Evolutionary conservation across 2,329 filamentous ascomycete species (phyloP).

Genomic region (Colletotrichum chlorophyti): DNA sequence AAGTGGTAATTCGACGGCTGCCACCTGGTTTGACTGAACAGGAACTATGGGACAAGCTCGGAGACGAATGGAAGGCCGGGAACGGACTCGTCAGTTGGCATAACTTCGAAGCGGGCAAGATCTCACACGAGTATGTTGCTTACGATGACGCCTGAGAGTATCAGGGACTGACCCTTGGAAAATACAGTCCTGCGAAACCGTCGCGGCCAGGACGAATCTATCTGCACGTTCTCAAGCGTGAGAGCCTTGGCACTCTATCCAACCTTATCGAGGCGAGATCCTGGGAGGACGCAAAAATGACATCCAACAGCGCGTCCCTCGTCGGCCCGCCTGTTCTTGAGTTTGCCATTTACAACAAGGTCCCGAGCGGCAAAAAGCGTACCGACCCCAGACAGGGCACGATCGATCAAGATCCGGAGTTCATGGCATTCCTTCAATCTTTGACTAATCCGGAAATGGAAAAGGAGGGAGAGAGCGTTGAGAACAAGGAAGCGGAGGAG

Average conservation of each 20-base stretch:
- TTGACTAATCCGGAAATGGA: conserved; percentile 72
- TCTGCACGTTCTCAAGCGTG: conserved; percentile 77
- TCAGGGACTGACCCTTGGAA: conserved; percentile 11
- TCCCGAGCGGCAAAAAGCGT: conserved; percentile 76
- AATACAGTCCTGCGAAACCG: conserved; percentile 77
- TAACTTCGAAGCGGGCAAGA: conserved; percentile 69
- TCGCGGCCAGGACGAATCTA: conserved; percentile 84
- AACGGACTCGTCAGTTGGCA: conserved; percentile 87
- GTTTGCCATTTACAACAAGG: conserved; percentile 83
- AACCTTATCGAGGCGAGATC: conserved; percentile 71
- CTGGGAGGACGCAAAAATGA: conserved; percentile 85
- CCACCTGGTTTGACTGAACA: conserved; percentile 83
- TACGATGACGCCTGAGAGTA: background rate
- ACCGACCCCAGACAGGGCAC: conserved; percentile 88
- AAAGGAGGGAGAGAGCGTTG: conserved; percentile 53
- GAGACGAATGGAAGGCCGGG: conserved; percentile 82
- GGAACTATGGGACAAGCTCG: conserved; percentile 77
- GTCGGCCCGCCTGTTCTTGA: conserved; percentile 82
- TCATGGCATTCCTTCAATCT: conserved; percentile 89
- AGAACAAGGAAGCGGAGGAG: conserved; percentile 55
- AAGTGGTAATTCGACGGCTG: conserved; percentile 83
- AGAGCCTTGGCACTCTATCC: conserved; percentile 71
- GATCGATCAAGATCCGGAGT: conserved; percentile 95
- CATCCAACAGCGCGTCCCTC: conserved; percentile 73
- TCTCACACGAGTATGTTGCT: conserved; percentile 79